phyloP scores from a whole-genome alignment of 306 rosid genomes.

The Begonia peltatifolia region DNA sequence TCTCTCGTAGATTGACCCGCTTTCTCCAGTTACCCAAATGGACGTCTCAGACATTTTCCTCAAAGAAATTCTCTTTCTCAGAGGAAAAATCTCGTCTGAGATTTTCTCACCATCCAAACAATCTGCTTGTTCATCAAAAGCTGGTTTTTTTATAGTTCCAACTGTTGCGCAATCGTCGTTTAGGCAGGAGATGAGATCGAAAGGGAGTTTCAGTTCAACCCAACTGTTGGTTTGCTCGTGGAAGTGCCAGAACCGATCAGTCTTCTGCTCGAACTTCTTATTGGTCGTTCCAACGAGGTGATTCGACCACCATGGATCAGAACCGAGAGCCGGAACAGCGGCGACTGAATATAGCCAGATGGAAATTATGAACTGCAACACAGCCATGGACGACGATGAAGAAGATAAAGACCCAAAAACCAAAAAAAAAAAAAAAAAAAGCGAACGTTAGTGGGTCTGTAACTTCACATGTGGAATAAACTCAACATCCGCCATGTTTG shows the following conservation, averaged over 20 bases:
- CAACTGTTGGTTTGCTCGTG: slow-evolving; percentile 50
- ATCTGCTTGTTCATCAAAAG: slow-evolving; percentile 7
- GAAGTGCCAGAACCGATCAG: slow-evolving; percentile 72
- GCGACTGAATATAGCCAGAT: slow-evolving; percentile 28
- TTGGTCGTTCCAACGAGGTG: slow-evolving; percentile 26
- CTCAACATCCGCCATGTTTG: background rate
- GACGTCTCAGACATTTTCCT: slow-evolving; percentile 61
- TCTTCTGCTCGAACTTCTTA: slow-evolving; percentile 51
- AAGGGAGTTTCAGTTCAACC: slow-evolving; percentile 71
- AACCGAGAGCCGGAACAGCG: slow-evolving; percentile 12
- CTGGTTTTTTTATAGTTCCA: slow-evolving; percentile 13
- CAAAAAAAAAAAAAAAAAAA: background rate
- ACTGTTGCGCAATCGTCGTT: slow-evolving; percentile 29
- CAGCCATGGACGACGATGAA: slow-evolving; percentile 26
- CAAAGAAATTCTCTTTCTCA: slow-evolving; percentile 70
- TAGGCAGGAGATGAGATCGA: slow-evolving; percentile 48
- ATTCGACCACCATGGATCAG: slow-evolving; percentile 41
- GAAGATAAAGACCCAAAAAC: background rate
- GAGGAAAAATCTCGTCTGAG: slow-evolving; percentile 24
- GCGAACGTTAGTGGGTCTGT: background rate
- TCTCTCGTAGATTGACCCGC: slow-evolving; percentile 90
- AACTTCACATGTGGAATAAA: background rate
- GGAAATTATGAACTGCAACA: slow-evolving; percentile 33
- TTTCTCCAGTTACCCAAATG: slow-evolving; percentile 77
- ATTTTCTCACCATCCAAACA: slow-evolving; percentile 10